These are phyloP conservation scores for Anaeromyces robustus DNA, from an alignment of 192 early-diverging fungal genomes.

Conservation along the genomic window DNA sequence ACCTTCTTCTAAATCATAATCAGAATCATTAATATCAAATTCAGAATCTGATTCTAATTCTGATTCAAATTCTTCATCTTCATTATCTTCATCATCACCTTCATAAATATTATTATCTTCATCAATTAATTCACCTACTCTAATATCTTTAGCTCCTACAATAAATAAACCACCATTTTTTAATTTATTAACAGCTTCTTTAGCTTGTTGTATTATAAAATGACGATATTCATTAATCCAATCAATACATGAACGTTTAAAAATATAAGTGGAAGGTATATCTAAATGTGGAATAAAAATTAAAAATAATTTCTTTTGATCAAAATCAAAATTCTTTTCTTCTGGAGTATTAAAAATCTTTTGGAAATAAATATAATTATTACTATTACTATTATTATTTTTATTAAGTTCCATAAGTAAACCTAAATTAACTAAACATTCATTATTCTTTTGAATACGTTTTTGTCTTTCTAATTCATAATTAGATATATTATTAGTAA, in stretches of 20 bases:
- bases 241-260: neutral
- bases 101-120: neutral
- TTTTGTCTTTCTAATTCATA: slow-evolving; percentile 38
- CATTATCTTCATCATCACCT: neutral
- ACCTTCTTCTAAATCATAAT: neutral
- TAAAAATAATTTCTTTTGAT: neutral
- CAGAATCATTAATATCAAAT: neutral
- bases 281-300: slow-evolving; percentile 18
- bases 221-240: slow-evolving; percentile 14
- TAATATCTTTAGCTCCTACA: slow-evolving; percentile 16
- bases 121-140: slow-evolving; percentile 1
- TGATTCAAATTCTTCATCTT: neutral
- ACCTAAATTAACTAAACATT: slow-evolving; percentile 42
- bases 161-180: slow-evolving; percentile 13
- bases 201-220: slow-evolving; percentile 9
- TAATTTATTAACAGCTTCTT: slow-evolving; percentile 8
- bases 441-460: slow-evolving; percentile 43
- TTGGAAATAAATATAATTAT: slow-evolving; percentile 10
- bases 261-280: slow-evolving; percentile 11
- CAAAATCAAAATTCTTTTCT: neutral
- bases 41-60: neutral
- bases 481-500: slow-evolving; percentile 22
- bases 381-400: slow-evolving; percentile 10
- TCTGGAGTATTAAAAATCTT: slow-evolving; percentile 5
- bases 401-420: slow-evolving; percentile 56